These are phyloP conservation scores for Aspergillus fructus DNA, from an alignment of 2,329 filamentous ascomycete species.

Conservation along the genomic window DNA sequence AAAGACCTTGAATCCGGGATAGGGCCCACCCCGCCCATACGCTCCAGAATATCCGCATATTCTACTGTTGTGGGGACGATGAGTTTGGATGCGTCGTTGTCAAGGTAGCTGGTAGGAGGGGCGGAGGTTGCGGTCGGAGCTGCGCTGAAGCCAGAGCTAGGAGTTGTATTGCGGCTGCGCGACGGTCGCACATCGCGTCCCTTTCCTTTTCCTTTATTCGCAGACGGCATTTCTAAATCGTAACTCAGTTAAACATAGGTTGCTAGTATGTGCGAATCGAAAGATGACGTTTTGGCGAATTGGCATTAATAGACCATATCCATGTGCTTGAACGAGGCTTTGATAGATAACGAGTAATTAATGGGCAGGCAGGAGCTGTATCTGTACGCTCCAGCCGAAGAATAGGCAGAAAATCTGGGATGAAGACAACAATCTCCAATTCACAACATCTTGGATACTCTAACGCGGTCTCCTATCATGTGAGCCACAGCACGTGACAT, in stretches of 20 bases:
- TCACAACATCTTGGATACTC: not conserved
- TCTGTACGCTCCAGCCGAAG: not conserved
- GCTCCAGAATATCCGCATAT: constrained; percentile 60
- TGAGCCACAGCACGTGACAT: constrained; percentile 3
- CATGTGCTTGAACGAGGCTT: not conserved
- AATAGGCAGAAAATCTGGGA: not conserved
- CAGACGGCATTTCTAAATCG: constrained; percentile 39
- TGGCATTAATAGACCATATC: constrained; percentile 12
- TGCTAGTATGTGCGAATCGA: not conserved
- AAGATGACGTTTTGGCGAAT: not conserved
- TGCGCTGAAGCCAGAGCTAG: constrained; percentile 54
- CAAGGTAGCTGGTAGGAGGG: constrained; percentile 53
- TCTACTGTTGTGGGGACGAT: constrained; percentile 50
- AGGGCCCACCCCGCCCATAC: constrained; percentile 48
- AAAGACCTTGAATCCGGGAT: constrained; percentile 50
- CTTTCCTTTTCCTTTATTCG: constrained; percentile 54
- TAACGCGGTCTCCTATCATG: not conserved
- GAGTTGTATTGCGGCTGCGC: constrained; percentile 64
- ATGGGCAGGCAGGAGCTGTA: not conserved
- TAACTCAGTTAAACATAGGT: constrained; percentile 3
- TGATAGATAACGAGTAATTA: not conserved
- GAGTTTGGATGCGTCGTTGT: constrained; percentile 51
- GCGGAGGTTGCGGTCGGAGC: constrained; percentile 38
- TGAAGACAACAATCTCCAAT: not conserved
- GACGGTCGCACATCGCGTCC: constrained; percentile 53